Conservation (phyloP, 768 basidiomycete species). For the Austroboletus eburneus region DNA sequence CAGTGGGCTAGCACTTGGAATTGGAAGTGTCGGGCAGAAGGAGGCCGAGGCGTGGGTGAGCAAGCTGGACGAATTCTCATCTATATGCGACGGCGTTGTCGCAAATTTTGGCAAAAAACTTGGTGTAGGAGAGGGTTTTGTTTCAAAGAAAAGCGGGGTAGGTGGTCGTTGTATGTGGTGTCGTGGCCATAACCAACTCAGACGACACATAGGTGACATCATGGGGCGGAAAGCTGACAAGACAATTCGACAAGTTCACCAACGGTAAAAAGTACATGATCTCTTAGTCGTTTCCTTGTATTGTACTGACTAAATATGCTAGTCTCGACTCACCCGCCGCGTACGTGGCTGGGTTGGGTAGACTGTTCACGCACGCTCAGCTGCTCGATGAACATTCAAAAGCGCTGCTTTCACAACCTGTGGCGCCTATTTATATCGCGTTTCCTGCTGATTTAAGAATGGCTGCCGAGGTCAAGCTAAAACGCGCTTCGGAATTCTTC, state of each 20-base stretch:
- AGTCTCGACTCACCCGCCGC: constrained; percentile 86
- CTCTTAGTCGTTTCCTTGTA: constrained; percentile 3
- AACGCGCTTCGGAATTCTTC: constrained; percentile 87
- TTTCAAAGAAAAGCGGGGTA: constrained; percentile 71
- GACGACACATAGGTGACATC: constrained; percentile 42
- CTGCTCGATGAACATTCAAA: constrained; percentile 85
- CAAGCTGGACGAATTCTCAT: constrained; percentile 78
- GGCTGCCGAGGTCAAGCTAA: constrained; percentile 69
- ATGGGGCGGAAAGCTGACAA: constrained; percentile 71
- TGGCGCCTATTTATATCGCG: constrained; percentile 68
- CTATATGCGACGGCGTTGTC: constrained; percentile 74
- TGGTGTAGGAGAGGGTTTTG: constrained; percentile 83
- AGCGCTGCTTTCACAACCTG: constrained; percentile 60
- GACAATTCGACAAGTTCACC: constrained; percentile 78
- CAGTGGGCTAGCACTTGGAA: constrained; percentile 68
- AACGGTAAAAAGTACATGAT: constrained; percentile 79
- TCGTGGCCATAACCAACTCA: constrained; percentile 8
- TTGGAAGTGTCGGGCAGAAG: constrained; percentile 69
- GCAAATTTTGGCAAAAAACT: constrained; percentile 84
- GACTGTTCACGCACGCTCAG: constrained; percentile 70
- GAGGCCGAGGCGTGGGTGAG: constrained; percentile 76
- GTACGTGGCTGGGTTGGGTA: constrained; percentile 73
- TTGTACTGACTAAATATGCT: constrained; percentile 11
- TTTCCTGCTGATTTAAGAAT: constrained; percentile 61
- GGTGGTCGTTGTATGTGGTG: constrained; percentile 17